phyloP scores from a whole-genome alignment of 2,329 filamentous ascomycete species.

The Diaporthe sp. region DNA sequence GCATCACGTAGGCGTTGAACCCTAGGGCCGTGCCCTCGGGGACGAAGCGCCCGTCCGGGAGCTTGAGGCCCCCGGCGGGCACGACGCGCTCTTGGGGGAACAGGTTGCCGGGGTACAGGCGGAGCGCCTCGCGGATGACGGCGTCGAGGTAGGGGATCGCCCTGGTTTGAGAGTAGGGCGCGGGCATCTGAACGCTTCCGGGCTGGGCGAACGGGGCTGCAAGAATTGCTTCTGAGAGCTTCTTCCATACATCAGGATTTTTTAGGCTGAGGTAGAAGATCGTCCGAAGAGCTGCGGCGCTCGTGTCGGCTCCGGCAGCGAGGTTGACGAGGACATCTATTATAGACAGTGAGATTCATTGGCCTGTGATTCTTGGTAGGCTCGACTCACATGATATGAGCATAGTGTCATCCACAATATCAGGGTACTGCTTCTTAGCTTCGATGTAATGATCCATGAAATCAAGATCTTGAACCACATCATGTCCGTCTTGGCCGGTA shows the following conservation, averaged over 20 bases:
- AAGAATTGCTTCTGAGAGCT: constrained; percentile 1
- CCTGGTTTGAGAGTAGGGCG: constrained; percentile 14
- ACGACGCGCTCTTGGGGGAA: constrained; percentile 62
- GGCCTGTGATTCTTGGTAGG: background rate
- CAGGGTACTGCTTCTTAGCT: constrained; percentile 49
- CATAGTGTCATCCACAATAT: constrained; percentile 49
- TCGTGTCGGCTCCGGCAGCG: constrained; percentile 28
- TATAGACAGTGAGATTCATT: constrained; percentile 14
- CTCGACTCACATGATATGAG: constrained; percentile 36
- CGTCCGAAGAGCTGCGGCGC: constrained; percentile 19
- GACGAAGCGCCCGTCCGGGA: constrained; percentile 50
- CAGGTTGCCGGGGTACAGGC: constrained; percentile 60
- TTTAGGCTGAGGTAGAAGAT: constrained; percentile 21
- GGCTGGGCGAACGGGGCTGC: constrained; percentile 28
- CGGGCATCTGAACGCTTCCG: background rate
- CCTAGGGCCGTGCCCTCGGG: constrained; percentile 49
- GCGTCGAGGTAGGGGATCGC: constrained; percentile 54
- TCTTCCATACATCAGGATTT: background rate
- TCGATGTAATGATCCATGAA: constrained; percentile 55
- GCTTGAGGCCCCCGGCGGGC: constrained; percentile 53
- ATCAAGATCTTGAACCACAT: constrained; percentile 46
- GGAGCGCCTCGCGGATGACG: constrained; percentile 62
- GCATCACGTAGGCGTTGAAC: constrained; percentile 53
- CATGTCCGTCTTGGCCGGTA: constrained; percentile 47
- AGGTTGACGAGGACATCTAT: constrained; percentile 42